Evolutionary conservation across 495 filamentous ascomycete genomes (phyloP).

Genomic region (Letharia lupina): DNA sequence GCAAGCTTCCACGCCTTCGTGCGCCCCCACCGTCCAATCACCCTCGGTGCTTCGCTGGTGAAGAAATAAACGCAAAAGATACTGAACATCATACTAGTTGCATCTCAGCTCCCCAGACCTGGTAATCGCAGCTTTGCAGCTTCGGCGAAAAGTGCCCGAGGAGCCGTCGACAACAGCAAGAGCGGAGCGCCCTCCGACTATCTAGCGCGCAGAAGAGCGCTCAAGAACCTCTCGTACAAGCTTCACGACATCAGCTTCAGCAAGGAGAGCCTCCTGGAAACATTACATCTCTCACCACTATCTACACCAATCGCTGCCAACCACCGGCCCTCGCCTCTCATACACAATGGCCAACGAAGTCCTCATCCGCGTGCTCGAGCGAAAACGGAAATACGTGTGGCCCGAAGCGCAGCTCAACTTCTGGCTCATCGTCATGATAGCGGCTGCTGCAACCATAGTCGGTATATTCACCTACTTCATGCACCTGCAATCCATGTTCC

Average conservation of each 20-base stretch:
- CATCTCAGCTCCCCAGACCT: not conserved
- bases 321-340: not conserved
- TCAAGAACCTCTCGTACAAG: not conserved
- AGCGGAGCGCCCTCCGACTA: not conserved
- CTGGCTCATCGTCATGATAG: constrained; percentile 84
- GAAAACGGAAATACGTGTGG: constrained; percentile 78
- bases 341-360: constrained; percentile 35
- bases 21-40: not conserved
- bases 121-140: not conserved
- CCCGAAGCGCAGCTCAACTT: constrained; percentile 86
- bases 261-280: not conserved
- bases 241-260: not conserved
- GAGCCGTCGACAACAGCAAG: not conserved
- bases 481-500: constrained; percentile 61
- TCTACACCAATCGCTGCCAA: not conserved
- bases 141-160: not conserved
- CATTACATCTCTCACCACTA: not conserved
- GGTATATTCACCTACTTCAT: constrained; percentile 86
- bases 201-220: not conserved
- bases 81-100: not conserved
- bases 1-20: constrained; percentile 7
- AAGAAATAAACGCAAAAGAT: not conserved
- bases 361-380: constrained; percentile 31
- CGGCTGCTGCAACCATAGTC: constrained; percentile 66
- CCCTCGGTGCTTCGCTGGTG: not conserved